These are phyloP conservation scores for Termitomyces sp. DNA, from an alignment of 768 basidiomycete genomes.

Conservation along the genomic window DNA sequence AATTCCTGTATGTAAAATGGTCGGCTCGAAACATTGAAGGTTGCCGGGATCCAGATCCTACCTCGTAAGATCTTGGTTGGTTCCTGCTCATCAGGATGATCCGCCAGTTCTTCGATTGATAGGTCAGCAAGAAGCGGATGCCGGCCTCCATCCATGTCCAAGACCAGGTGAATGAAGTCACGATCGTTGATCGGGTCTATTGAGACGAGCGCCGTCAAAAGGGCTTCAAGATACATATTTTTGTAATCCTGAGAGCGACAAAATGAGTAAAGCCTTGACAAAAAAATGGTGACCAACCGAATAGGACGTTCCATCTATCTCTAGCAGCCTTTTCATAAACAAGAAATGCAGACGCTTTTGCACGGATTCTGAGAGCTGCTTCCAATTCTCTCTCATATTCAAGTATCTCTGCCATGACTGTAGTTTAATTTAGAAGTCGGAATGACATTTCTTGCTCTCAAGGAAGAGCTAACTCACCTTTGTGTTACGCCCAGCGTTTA, in stretches of 20 bases:
- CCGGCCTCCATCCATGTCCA: slow-evolving; percentile 38
- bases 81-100: slow-evolving; percentile 10
- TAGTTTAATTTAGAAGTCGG: not conserved
- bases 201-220: slow-evolving; percentile 49
- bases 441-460: not conserved
- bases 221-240: slow-evolving; percentile 45
- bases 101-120: not conserved
- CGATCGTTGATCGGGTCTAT: slow-evolving; percentile 46
- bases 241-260: slow-evolving; percentile 30
- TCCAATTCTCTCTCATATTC: slow-evolving; percentile 37
- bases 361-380: slow-evolving; percentile 33
- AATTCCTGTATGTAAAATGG: slow-evolving; percentile 33
- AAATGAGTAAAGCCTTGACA: not conserved
- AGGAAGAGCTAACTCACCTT: slow-evolving; percentile 17
- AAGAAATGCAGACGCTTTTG: slow-evolving; percentile 55
- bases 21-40: not conserved
- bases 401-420: slow-evolving; percentile 63
- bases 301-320: slow-evolving; percentile 58
- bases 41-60: not conserved
- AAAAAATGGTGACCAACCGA: slow-evolving; percentile 30
- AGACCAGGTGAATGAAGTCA: slow-evolving; percentile 49
- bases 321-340: slow-evolving; percentile 51
- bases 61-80: slow-evolving; percentile 10
- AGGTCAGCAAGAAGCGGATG: slow-evolving; percentile 7
- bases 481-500: slow-evolving; percentile 22